phyloP scores from a whole-genome alignment of 208 protist species.

The Phytomonas sp. region DNA sequence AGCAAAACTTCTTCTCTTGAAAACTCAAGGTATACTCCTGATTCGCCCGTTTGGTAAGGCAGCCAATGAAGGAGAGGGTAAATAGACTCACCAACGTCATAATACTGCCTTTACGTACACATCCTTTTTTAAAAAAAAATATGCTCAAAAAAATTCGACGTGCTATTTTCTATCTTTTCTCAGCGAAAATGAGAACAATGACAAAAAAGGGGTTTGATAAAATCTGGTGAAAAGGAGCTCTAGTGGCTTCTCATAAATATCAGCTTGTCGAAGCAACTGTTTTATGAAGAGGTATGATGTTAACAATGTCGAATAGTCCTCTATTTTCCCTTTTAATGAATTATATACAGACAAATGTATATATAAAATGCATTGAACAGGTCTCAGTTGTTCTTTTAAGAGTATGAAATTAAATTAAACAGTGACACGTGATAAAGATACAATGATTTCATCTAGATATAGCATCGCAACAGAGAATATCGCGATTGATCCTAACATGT shows the following conservation, averaged over 20 bases:
- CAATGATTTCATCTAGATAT: background rate
- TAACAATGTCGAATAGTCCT: background rate
- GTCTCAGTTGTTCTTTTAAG: background rate
- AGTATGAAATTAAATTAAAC: background rate
- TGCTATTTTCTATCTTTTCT: background rate
- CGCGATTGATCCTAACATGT: slow-evolving; percentile 77
- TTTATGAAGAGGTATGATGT: background rate
- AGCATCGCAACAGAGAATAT: slow-evolving; percentile 25
- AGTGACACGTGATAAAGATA: background rate
- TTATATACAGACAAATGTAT: slow-evolving; percentile 5
- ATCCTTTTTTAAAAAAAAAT: background rate
- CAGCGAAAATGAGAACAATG: background rate
- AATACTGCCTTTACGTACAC: background rate
- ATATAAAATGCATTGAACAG: slow-evolving; percentile 2
- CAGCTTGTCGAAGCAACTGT: background rate
- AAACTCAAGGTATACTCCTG: background rate
- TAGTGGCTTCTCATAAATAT: background rate
- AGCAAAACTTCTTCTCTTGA: background rate
- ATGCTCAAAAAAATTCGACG: slow-evolving; percentile 5
- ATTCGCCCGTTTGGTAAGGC: background rate
- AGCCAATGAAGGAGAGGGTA: background rate
- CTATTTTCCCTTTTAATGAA: slow-evolving; percentile 4
- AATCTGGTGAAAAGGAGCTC: background rate
- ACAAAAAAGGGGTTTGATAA: background rate
- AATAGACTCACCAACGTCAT: background rate